Base-by-base conservation (phyloP, 345 rosid genomes). In the Gossypium mustelinum region DNA sequence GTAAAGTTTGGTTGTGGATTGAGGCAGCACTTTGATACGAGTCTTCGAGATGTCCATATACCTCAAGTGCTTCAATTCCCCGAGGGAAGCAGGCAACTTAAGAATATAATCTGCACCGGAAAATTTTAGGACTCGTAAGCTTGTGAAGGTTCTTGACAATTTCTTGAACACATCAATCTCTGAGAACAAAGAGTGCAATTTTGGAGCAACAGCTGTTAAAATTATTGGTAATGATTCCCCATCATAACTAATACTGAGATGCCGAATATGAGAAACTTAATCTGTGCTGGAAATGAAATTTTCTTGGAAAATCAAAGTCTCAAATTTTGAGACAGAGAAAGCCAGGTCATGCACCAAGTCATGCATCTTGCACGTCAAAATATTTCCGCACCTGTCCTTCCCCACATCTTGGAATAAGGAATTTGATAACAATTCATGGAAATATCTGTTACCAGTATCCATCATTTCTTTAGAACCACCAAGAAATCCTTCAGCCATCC, bases 271-370 rank as follows among this genome's bases (percentile, higher is more conserved):
- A 43, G 57, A 47, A 24, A 54, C 11, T 2, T 4, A 39, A 67
- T 27, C 59, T 0, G 1, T 7, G 3, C 0, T 16, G 2, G 11
- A n/a, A 72, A 1, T 11, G 65, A 25, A 41, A 11, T 47, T 18
- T 3, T 10, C 24, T 9, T 6, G 17, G 3, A 60, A 22, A 59
- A 29, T 55, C 75, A 51, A 56, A 0, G 34, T 69, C 22, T 73
- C 76, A 22, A 39, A 60, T 7, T 61, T 59, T 18, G 78, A 60
- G 7, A 82, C 11, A n/a, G 57, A 75, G 10, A 47, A 10, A 0
- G 84, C 82, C 34, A 82, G 61, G 56, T 73, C 77, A 61, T 78
- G 78, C 2, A 78, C 34, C 27, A 74, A 47, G 52, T 81, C 83
- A 43, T 81, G 83, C 84, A 81, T 82, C 47, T 76, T 82, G 68